Evolutionary conservation across 352 stramenopile species (phyloP), one percentile per base, ranked within the genome.

Genomic region (Phytopythium delawarense): DNA sequence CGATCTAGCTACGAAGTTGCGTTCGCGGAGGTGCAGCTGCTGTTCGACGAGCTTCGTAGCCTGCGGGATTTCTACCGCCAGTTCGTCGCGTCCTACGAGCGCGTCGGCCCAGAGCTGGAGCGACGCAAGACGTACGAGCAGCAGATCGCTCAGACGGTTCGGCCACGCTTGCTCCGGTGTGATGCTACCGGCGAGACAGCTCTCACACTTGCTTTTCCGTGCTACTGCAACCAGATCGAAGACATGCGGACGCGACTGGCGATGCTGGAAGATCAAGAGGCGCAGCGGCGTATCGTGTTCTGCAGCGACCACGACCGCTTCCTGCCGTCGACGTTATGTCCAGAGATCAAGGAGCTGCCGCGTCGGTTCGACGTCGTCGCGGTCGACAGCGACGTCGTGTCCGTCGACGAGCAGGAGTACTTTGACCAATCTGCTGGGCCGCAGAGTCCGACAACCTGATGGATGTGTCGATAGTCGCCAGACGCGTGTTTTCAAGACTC

Each of bases 61-160:
- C 75, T 95, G 49, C 75, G 81, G 18, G 82, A 92, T 44, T 95
- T 95, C 55, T 95, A 95, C 61, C 72, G 74, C n/a, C 86, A 91
- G 20, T 95, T 95, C 55, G 32, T 88, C 20, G 65, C 59, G 13
- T 89, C 86, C 9, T 92, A 91, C 63, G 61, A 71, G 53, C 76
- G 85, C 34, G 67, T 93, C 11, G 70, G 69, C 3, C 51, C 65
- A 1, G 86, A 95, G 63, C 64, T 93, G 12, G 61, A 74, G 58
- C 76, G 86, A 45, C 72, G 86, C 34, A 72, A 69, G 44, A 61
- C 69, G n/a, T 88, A 87, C 45, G 79, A 91, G 21, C 57, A 69
- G 34, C 78, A 79, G 60, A 63, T 89, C 32, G 57, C 58, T 23
- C 75, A 79, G 51, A 62, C 88, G 53, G 83, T 92, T 70, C 49